Conservation (phyloP, 1,284 basidiomycete species). For the Chiua sp. region DNA sequence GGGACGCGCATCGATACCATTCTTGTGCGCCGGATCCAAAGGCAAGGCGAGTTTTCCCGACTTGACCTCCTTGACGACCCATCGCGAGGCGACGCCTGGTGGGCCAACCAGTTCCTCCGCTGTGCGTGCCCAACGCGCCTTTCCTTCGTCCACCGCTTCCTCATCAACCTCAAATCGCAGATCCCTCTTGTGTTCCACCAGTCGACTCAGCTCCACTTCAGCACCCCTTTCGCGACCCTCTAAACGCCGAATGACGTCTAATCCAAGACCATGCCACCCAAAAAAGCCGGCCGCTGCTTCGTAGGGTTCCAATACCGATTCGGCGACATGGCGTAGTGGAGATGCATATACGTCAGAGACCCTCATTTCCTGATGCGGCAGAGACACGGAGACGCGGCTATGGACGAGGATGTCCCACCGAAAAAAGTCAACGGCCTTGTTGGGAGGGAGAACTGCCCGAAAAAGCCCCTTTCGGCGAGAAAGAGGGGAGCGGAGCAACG, state of each 20-base stretch:
- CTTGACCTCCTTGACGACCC: slow-evolving; percentile 1
- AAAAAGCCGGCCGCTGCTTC: slow-evolving; percentile 35
- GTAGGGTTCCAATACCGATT: slow-evolving; percentile 27
- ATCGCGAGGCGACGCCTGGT: slow-evolving; percentile 18
- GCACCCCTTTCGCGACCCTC: neutral
- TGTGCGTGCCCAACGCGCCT: slow-evolving; percentile 21
- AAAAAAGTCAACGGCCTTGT: slow-evolving; percentile 32
- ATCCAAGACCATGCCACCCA: slow-evolving; percentile 33
- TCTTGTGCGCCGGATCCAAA: neutral
- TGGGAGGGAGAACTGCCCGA: slow-evolving; percentile 24
- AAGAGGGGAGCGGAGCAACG: slow-evolving; percentile 34
- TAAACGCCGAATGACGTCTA: slow-evolving; percentile 8
- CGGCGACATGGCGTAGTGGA: slow-evolving; percentile 21
- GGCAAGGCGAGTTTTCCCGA: neutral
- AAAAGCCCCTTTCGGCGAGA: slow-evolving; percentile 35
- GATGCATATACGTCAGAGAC: neutral
- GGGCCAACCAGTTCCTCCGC: slow-evolving; percentile 30
- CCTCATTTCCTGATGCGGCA: neutral
- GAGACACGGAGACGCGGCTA: slow-evolving; percentile 4
- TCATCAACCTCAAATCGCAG: slow-evolving; percentile 25
- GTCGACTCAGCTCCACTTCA: neutral
- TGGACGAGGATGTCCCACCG: slow-evolving; percentile 22
- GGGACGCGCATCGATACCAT: neutral
- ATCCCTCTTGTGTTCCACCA: neutral
- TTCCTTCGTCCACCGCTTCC: slow-evolving; percentile 29